Conservation (phyloP, 768 basidiomycete species). For the Rhizopogon vulgaris region DNA sequence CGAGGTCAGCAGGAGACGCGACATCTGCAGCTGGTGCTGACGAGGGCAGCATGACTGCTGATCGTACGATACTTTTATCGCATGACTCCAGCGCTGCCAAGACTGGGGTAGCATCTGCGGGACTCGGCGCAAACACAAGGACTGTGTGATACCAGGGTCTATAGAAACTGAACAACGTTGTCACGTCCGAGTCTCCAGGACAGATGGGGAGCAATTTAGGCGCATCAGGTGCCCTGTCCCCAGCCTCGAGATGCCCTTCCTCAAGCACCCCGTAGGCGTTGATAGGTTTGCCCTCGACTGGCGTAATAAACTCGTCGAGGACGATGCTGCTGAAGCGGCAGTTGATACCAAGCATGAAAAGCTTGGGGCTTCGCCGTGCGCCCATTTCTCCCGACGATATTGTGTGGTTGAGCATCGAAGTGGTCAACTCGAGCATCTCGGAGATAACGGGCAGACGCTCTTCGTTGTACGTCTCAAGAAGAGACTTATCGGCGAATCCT, state of each 20-base stretch:
- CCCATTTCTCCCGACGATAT: background rate
- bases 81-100: background rate
- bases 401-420: slow-evolving; percentile 8
- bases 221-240: slow-evolving; percentile 5
- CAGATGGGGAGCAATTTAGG: background rate
- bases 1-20: slow-evolving; percentile 15
- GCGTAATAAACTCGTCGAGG: slow-evolving; percentile 8
- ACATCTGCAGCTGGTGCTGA: background rate
- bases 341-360: slow-evolving; percentile 20
- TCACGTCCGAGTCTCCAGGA: background rate
- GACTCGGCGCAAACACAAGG: slow-evolving; percentile 20
- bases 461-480: slow-evolving; percentile 19
- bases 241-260: background rate
- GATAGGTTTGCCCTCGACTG: no score
- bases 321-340: slow-evolving; percentile 23
- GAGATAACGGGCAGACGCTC: slow-evolving; percentile 26
- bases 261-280: background rate
- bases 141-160: slow-evolving; percentile 20
- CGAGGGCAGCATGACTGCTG: slow-evolving; percentile 1
- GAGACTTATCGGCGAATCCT: slow-evolving; percentile 9
- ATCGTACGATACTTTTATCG: background rate
- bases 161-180: slow-evolving; percentile 23
- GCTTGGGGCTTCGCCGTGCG: background rate
- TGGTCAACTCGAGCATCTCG: slow-evolving; percentile 21
- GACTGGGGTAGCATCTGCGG: background rate